A percentile compares a stretch with the other conserved stretches of the same genome.
Evolutionary conservation across 1,284 basidiomycete genomes (phyloP).

Genomic region (Neolentinus lepideus): DNA sequence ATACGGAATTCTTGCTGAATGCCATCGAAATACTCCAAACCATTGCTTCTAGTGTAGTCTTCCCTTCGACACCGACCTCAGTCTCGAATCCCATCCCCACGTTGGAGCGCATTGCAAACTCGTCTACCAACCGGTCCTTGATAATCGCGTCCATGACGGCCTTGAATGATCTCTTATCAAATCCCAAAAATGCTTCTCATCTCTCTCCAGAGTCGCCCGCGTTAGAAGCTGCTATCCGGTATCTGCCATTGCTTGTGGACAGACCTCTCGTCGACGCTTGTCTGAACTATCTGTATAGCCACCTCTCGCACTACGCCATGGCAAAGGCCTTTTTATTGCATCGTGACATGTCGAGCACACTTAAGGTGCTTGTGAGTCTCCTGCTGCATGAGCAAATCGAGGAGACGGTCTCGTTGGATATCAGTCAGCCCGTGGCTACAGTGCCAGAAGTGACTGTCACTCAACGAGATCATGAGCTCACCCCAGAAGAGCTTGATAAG

Average conservation of each 20-base stretch:
- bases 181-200: constrained; percentile 49
- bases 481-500: constrained; percentile 55
- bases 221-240: constrained; percentile 54
- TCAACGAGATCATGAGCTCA: constrained; percentile 52
- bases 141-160: constrained; percentile 58
- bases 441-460: constrained; percentile 40
- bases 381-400: constrained; percentile 65
- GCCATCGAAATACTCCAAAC: constrained; percentile 54
- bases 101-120: constrained; percentile 36
- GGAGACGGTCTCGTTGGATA: constrained; percentile 53
- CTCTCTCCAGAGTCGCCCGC: constrained; percentile 47
- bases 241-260: constrained; percentile 70
- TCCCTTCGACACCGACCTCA: constrained; percentile 20
- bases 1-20: constrained; percentile 63
- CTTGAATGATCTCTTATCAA: constrained; percentile 53
- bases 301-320: constrained; percentile 68
- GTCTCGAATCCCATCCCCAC: constrained; percentile 22
- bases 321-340: constrained; percentile 71
- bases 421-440: constrained; percentile 49
- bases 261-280: constrained; percentile 59
- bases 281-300: constrained; percentile 70
- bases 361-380: constrained; percentile 61
- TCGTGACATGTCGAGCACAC: constrained; percentile 55
- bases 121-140: constrained; percentile 62
- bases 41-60: constrained; percentile 19